phyloP scores from a whole-genome alignment of 2,329 filamentous ascomycete genomes.

The Lecanicillium sp. region DNA sequence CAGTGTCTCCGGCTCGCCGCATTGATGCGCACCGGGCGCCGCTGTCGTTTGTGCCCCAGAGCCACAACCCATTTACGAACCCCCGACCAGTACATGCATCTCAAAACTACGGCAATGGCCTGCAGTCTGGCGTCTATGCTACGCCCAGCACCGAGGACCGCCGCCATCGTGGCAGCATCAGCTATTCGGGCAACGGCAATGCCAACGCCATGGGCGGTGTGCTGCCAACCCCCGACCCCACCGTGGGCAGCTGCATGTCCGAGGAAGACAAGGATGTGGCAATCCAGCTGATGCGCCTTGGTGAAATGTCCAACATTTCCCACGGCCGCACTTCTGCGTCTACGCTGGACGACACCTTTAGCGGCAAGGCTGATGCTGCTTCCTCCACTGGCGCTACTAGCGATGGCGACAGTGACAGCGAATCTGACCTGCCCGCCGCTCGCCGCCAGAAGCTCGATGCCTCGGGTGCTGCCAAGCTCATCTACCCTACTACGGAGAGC shows the following conservation, averaged over 20 bases:
- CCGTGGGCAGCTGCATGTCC: slow-evolving; percentile 91
- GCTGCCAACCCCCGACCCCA: slow-evolving; percentile 92
- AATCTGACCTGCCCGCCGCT: slow-evolving; percentile 51
- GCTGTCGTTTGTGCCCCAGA: slow-evolving; percentile 67
- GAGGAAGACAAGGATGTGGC: slow-evolving; percentile 93
- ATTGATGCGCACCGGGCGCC: slow-evolving; percentile 63
- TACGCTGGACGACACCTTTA: slow-evolving; percentile 87
- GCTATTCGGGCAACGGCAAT: slow-evolving; percentile 40
- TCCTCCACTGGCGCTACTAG: slow-evolving; percentile 82
- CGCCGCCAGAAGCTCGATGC: slow-evolving; percentile 50
- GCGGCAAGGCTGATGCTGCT: slow-evolving; percentile 75
- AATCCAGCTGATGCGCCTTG: slow-evolving; percentile 90
- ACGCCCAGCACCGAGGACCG: slow-evolving; percentile 56
- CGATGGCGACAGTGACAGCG: slow-evolving; percentile 62
- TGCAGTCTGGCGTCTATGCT: slow-evolving; percentile 49
- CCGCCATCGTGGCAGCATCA: slow-evolving; percentile 57
- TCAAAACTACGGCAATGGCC: slow-evolving; percentile 58
- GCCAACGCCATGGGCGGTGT: slow-evolving; percentile 43
- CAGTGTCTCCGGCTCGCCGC: slow-evolving; percentile 83
- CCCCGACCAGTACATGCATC: slow-evolving; percentile 75
- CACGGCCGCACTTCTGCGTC: slow-evolving; percentile 90
- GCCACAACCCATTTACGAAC: slow-evolving; percentile 74
- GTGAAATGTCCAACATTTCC: slow-evolving; percentile 88
- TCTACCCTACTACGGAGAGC: slow-evolving; percentile 45
- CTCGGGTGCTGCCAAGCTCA: slow-evolving; percentile 33